Percentiles rank a stretch among this genome's conserved stretches.
Evolutionary conservation across 2,329 filamentous ascomycete genomes (phyloP).

Genomic region (Pyrenophora graminea): DNA sequence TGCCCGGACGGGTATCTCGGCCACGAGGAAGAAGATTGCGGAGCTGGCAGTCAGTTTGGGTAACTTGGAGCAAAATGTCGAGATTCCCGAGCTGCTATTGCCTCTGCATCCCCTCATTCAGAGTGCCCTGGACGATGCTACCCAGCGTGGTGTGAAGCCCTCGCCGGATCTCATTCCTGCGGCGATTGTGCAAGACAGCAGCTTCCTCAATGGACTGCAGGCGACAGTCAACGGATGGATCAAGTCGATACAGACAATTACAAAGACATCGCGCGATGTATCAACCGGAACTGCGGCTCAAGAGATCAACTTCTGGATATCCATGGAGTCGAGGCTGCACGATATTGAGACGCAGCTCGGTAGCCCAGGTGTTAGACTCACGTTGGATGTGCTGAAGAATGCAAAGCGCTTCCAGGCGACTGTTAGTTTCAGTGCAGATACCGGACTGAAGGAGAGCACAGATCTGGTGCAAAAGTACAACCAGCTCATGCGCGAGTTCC

Average conservation of each 20-base stretch:
- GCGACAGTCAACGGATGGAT: conserved; percentile 97
- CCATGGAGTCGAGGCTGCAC: conserved; percentile 92
- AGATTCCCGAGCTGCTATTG: conserved; percentile 90
- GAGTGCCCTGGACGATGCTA: conserved; percentile 78
- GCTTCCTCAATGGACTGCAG: conserved; percentile 91
- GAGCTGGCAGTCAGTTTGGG: conserved; percentile 89
- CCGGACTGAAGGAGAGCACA: conserved; percentile 91
- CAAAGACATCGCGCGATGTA: conserved; percentile 88
- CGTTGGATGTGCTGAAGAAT: conserved; percentile 91
- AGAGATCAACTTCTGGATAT: conserved; percentile 99
- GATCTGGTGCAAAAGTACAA: conserved; percentile 97
- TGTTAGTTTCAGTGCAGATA: conserved; percentile 95
- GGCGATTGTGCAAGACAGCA: conserved; percentile 80
- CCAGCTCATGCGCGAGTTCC: conserved; percentile 97
- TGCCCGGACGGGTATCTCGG: conserved; percentile 89
- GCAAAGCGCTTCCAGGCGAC: conserved; percentile 98
- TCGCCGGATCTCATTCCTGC: conserved; percentile 78
- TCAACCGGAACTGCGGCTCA: conserved; percentile 81
- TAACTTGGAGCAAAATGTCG: conserved; percentile 95
- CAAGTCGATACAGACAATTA: conserved; percentile 95
- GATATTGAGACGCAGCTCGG: conserved; percentile 86
- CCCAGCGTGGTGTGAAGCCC: conserved; percentile 67
- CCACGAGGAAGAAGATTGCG: conserved; percentile 96
- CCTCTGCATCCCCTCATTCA: conserved; percentile 89
- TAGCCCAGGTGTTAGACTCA: conserved; percentile 86